Base-by-base conservation (phyloP, 176 grass and related monocot genomes). In the Dactylis glomerata region DNA sequence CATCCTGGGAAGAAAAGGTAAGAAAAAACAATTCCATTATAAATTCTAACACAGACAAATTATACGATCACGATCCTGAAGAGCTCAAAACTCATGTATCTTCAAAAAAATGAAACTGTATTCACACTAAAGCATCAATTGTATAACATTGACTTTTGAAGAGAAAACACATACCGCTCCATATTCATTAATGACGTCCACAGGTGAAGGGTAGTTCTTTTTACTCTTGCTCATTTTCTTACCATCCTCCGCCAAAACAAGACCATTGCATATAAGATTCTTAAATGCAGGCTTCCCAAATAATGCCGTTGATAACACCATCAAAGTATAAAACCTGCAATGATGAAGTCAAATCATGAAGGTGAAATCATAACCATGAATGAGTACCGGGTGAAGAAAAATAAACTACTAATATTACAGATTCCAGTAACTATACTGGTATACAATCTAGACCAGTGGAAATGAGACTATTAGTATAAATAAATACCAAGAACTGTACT, bases 151-250 rank as follows among this genome's bases (percentile, higher is more conserved):
- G 26, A 44, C 62, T 56, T 86, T 57, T 59, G 70, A 80, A 78
- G 81, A 91, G 83, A 73, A 67, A 75, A 22, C 23, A 83, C 87
- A 77, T 96, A 99, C 96, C 75, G 96, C 93, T 82, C 96, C 96
- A 56, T 96, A 99, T 76, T 99, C 91, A 40, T 77, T 34, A 59
- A 99, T 96, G 80, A 99, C 88, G 78, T 94, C 91, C 40, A 77
- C 73, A 58, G 96, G 91, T 31, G 96, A 82, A 59, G 96, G 96
- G 83, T 89, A 99, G 86, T 99, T 99, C 80, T 96, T 92, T 86
- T 96, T 90, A 85, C 93, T 93, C 88, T 99, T 99, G 85, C 96
- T 99, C 96, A 99, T 99, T 94, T 99, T 99, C 90, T 96, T 99
- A 36, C 96, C 96, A 89, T 99, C 93, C 82, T 99, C 91, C 67